These are phyloP conservation scores for Thalassiosira pacifica DNA, from an alignment of 352 stramenopile species.

Conservation along the genomic window DNA sequence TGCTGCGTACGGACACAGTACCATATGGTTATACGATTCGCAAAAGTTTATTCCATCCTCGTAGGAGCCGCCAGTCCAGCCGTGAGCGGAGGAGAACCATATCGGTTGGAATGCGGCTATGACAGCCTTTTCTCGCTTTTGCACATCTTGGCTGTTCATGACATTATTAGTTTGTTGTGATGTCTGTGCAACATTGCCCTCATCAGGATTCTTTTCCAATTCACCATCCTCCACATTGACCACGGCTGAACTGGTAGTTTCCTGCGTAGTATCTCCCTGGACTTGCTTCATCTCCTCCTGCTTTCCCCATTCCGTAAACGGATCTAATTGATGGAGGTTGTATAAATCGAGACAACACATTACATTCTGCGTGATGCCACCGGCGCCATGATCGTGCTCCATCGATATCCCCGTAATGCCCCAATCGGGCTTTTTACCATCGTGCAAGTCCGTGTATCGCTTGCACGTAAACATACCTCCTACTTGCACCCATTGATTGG, in stretches of 20 bases:
- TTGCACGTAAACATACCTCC: slow-evolving; percentile 36
- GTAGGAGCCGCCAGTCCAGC: slow-evolving; percentile 46
- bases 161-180: too few species aligned
- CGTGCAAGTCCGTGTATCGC: slow-evolving; percentile 47
- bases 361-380: slow-evolving; percentile 63
- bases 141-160: slow-evolving; percentile 34
- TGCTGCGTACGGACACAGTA: slow-evolving; percentile 55
- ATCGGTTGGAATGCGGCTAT: slow-evolving; percentile 58
- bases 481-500: slow-evolving; percentile 61
- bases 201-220: slow-evolving; percentile 29
- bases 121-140: slow-evolving; percentile 64
- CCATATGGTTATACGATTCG: slow-evolving; percentile 64
- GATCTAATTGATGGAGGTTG: slow-evolving; percentile 28
- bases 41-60: slow-evolving; percentile 57
- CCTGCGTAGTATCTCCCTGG: slow-evolving; percentile 25
- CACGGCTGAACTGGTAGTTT: slow-evolving; percentile 31
- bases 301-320: slow-evolving; percentile 44
- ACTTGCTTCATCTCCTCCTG: slow-evolving; percentile 21
- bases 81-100: slow-evolving; percentile 56
- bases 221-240: slow-evolving; percentile 39
- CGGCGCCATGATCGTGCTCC: slow-evolving; percentile 53
- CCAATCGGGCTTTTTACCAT: slow-evolving; percentile 52
- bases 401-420: slow-evolving; percentile 54
- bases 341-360: slow-evolving; percentile 57
- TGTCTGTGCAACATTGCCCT: slow-evolving; percentile 44